Evolutionary conservation across 2,329 filamentous ascomycete genomes (phyloP).

Genomic region (Colletotrichum endophyticum): DNA sequence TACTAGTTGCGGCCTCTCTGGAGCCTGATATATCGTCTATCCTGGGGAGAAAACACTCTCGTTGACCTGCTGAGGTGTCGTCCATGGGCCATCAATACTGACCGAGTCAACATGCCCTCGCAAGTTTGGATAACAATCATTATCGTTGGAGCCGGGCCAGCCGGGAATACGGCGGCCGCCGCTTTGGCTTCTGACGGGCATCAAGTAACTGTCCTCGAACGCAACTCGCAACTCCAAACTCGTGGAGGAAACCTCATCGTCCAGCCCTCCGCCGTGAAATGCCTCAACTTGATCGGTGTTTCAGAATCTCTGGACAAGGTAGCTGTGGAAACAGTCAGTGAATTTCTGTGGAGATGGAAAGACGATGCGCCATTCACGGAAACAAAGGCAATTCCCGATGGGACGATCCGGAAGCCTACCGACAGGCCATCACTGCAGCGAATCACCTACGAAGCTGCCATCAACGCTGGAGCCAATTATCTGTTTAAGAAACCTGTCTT

Average conservation of each 20-base stretch:
- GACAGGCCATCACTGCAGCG: not conserved
- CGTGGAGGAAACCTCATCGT: not conserved
- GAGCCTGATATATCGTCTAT: too few species aligned
- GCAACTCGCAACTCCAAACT: not conserved
- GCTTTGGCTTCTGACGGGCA: not conserved
- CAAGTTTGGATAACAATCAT: not conserved
- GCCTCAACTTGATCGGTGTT: not conserved
- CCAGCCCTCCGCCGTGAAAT: not conserved
- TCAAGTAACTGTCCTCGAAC: not conserved
- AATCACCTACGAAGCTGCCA: not conserved
- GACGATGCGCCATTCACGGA: not conserved
- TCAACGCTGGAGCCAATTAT: not conserved
- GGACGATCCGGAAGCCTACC: not conserved
- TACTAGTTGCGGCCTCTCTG: too few species aligned
- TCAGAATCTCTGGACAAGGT: not conserved
- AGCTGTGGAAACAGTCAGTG: not conserved
- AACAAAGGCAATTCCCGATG: not conserved
- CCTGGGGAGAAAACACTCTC: not conserved
- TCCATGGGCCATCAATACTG: not conserved
- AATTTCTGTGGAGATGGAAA: not conserved
- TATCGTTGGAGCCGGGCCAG: not conserved
- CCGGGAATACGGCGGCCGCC: not conserved
- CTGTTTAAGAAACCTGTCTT: not conserved
- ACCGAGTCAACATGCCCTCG: not conserved
- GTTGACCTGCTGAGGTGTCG: not conserved